A percentile compares a stretch with the other conserved stretches of the same genome.
Evolutionary conservation across 306 rosid species (phyloP).

Genomic region (Alnus glutinosa): DNA sequence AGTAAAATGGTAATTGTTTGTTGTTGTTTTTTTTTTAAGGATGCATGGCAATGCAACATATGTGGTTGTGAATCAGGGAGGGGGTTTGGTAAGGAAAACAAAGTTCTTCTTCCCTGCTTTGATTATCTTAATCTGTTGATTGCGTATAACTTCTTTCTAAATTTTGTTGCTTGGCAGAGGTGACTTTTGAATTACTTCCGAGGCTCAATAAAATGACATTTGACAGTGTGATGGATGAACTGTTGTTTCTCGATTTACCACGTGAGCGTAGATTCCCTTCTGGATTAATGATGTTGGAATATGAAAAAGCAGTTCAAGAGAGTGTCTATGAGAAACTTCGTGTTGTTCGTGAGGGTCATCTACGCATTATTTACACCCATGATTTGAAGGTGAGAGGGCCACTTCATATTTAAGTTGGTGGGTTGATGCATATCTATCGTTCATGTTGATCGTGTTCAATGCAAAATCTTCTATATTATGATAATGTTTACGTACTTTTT

Average conservation of each 20-base stretch:
- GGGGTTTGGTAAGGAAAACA: slow-evolving; percentile 38
- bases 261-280: slow-evolving; percentile 36
- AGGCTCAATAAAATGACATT: slow-evolving; percentile 40
- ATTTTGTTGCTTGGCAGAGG: slow-evolving; percentile 33
- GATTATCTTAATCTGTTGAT: neutral
- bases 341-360: slow-evolving; percentile 38
- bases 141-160: neutral
- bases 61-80: slow-evolving; percentile 34
- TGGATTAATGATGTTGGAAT: slow-evolving; percentile 43
- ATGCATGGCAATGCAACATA: slow-evolving; percentile 33
- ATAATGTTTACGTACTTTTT: neutral
- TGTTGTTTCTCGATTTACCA: slow-evolving; percentile 40
- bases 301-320: slow-evolving; percentile 47
- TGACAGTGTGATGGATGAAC: slow-evolving; percentile 40
- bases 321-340: slow-evolving; percentile 45
- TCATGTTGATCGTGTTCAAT: slow-evolving; percentile 1
- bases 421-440: neutral
- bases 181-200: slow-evolving; percentile 42
- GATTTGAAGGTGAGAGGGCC: slow-evolving; percentile 38
- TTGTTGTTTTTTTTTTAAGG: slow-evolving; percentile 25
- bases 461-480: neutral
- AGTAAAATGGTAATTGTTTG: too few species aligned
- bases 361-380: slow-evolving; percentile 36
- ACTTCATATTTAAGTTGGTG: neutral
- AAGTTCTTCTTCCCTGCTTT: neutral